Conservation (phyloP, 306 rosid genomes). For the Styphnolobium japonicum region DNA sequence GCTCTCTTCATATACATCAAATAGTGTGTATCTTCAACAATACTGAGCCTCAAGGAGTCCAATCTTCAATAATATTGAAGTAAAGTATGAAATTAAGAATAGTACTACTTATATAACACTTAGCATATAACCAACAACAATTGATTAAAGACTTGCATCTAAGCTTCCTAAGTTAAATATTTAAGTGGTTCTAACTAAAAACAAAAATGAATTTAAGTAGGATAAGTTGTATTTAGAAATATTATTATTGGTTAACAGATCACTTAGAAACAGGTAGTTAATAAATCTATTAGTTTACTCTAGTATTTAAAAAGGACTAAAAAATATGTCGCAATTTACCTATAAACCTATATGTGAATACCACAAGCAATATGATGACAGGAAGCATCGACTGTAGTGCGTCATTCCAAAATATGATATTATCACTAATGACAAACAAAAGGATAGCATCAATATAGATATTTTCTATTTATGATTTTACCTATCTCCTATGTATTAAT, state of each 20-base stretch:
- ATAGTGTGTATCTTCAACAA: too few relatives aligned
- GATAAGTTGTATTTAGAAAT: not conserved
- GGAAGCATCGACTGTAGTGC: constrained; percentile 70
- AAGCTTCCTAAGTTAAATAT: too few relatives aligned
- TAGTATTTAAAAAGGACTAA: not conserved
- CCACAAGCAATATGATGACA: constrained; percentile 54
- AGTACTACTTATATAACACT: not conserved
- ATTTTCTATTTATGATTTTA: not conserved
- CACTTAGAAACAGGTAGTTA: not conserved
- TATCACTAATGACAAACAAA: constrained; percentile 27
- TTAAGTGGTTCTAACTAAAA: too few relatives aligned
- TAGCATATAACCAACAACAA: not conserved
- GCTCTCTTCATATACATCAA: too few relatives aligned
- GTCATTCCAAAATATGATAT: constrained; percentile 57
- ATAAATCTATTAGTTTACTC: not conserved
- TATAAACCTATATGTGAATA: constrained; percentile 74
- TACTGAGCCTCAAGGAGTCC: too few relatives aligned
- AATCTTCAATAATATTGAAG: too few relatives aligned
- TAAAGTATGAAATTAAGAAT: not conserved
- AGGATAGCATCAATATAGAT: not conserved
- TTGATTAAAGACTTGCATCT: too few relatives aligned
- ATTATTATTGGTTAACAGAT: not conserved
- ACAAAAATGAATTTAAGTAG: not conserved
- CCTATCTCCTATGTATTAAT: not conserved
- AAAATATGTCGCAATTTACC: constrained; percentile 37